phyloP scores from a whole-genome alignment of 108 stramenopile genomes.

The Fistulifera pelliculosa region DNA sequence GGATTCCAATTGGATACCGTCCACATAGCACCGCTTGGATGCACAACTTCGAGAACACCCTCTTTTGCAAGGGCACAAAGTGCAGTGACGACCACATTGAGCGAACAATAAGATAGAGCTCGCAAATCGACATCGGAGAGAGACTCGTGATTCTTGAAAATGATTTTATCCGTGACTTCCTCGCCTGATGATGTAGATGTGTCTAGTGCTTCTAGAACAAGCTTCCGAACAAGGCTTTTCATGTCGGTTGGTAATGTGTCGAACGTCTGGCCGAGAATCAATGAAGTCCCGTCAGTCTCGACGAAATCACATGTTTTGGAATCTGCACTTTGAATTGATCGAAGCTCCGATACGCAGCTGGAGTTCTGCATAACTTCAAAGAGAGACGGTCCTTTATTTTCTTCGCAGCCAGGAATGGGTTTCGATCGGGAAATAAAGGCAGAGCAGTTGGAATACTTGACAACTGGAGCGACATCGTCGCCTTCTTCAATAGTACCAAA shows the following conservation, averaged over 20 bases:
- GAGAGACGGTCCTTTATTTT: constrained; percentile 28
- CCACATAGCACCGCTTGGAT: constrained; percentile 5
- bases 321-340: background rate
- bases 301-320: constrained; percentile 8
- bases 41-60: constrained; percentile 45
- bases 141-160: background rate
- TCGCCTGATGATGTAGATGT: constrained; percentile 34
- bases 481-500: constrained; percentile 40
- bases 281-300: constrained; percentile 2
- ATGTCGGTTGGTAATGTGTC: constrained; percentile 11
- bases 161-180: constrained; percentile 24
- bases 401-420: constrained; percentile 25
- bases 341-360: constrained; percentile 53
- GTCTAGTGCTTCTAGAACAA: constrained; percentile 39
- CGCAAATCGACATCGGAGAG: constrained; percentile 42
- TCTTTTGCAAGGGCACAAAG: constrained; percentile 54
- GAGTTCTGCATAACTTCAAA: constrained; percentile 59
- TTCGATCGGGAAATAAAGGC: constrained; percentile 41
- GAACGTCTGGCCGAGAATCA: constrained; percentile 5
- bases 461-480: constrained; percentile 47
- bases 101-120: constrained; percentile 36
- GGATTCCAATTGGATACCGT: constrained; percentile 7
- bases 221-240: constrained; percentile 40
- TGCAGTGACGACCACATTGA: constrained; percentile 47
- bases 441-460: constrained; percentile 70